phyloP scores from a whole-genome alignment of 345 rosid species.

The Isatis tinctoria region DNA sequence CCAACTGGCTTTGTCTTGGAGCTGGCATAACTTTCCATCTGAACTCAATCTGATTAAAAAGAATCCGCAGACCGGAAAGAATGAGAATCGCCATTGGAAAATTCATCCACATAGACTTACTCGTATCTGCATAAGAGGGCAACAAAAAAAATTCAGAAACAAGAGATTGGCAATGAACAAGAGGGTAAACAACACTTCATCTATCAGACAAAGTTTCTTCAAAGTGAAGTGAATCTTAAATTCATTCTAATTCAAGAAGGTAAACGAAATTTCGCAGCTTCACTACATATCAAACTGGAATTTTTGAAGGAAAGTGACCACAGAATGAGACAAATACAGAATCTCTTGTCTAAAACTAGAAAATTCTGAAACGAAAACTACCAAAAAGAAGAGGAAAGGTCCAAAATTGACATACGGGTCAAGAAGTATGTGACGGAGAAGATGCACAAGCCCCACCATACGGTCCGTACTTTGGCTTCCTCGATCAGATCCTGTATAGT shows the following conservation, averaged over 20 bases:
- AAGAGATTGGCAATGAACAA: not conserved
- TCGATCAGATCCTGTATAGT: slow-evolving; percentile 93
- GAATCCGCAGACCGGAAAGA: slow-evolving; percentile 46
- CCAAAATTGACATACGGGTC: slow-evolving; percentile 55
- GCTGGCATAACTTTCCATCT: slow-evolving; percentile 51
- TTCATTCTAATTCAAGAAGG: no score
- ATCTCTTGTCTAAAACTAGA: not conserved
- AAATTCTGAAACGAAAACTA: not conserved
- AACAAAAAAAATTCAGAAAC: not conserved
- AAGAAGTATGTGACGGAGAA: slow-evolving; percentile 76
- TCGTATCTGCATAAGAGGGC: slow-evolving; percentile 55
- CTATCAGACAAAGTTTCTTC: not conserved
- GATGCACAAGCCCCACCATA: slow-evolving; percentile 81
- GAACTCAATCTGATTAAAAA: slow-evolving; percentile 67
- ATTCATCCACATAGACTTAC: slow-evolving; percentile 94
- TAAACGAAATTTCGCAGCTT: not conserved
- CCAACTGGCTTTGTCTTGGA: slow-evolving; percentile 39
- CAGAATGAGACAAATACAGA: not conserved
- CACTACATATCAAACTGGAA: not conserved
- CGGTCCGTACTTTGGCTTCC: slow-evolving; percentile 80
- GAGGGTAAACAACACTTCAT: not conserved
- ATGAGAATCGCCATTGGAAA: slow-evolving; percentile 71
- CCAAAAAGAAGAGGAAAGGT: not conserved
- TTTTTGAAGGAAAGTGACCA: no score
- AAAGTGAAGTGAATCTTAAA: not conserved